Evolutionary conservation across 1,284 basidiomycete species (phyloP), one percentile per base, ranked within the genome.

Genomic region (Cryptococcus sp.): DNA sequence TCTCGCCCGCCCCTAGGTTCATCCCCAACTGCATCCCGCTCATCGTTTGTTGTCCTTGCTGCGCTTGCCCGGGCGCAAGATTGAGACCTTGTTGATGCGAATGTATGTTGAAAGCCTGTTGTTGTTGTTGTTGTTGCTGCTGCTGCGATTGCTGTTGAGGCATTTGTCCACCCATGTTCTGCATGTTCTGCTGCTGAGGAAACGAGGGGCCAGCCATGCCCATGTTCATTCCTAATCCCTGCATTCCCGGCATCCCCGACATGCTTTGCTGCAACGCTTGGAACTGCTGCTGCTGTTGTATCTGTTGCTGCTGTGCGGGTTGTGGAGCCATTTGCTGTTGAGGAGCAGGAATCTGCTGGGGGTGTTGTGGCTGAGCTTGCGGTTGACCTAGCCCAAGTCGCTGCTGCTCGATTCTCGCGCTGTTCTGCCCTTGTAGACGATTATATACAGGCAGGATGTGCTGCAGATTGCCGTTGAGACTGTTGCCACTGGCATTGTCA

Each of bases 361-460:
- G 47, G 39, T 25, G 44, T 44, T 53, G 40, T 8, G 20, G 16
- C 42, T 53, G 52, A 11, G 52, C 20, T 27, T 53, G 52, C 19
- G 19, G 16, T 13, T 40, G 20, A 20, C 41, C 41, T 8, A 23
- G 42, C 16, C 59, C 59, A 4, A 60, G 46, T 44, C 60, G 25
- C 39, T 55, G 56, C 41, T 62, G 60, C 48, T 62, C 56, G 38
- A 59, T 31, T 22, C 57, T 50, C 10, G 56, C 56, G 17, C 50
- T 46, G 47, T 62, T 62, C 38, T 62, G 61, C 17, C 51, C 57
- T 54, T 62, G 61, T 25, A 62, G 38, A 16, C 57, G 51, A 27
- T 62, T 62, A 39, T 56, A 62, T 50, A 59, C 53, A 7, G 61
- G 61, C 47, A 62, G 44, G 17, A 62, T 59, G 40, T 62, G 59